These are phyloP conservation scores for Cladobotryum mycophilum DNA, from an alignment of 2,329 filamentous ascomycete genomes.

Conservation along the genomic window DNA sequence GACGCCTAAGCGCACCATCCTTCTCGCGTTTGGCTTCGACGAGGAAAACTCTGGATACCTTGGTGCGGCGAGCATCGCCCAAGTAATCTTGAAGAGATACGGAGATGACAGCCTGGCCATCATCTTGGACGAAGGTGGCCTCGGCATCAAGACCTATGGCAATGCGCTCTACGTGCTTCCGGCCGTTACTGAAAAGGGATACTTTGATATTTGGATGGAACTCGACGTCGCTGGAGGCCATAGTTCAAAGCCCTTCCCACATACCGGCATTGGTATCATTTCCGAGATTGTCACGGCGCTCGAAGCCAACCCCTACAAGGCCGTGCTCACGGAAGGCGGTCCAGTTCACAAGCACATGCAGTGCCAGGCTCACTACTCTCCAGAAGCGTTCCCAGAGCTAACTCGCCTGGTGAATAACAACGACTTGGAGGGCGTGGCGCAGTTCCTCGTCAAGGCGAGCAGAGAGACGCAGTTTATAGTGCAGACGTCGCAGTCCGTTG, in stretches of 20 bases:
- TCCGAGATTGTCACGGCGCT: conserved; percentile 60
- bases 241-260: conserved; percentile 52
- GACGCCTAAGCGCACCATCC: conserved; percentile 48
- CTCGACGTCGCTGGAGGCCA: conserved; percentile 55
- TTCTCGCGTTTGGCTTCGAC: conserved; percentile 59
- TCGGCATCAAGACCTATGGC: conserved; percentile 45
- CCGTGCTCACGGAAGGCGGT: conserved; percentile 39
- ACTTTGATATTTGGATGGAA: conserved; percentile 52
- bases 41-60: conserved; percentile 54
- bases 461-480: conserved; percentile 42
- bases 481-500: conserved; percentile 55
- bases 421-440: conserved; percentile 25
- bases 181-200: conserved; percentile 57
- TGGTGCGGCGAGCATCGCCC: conserved; percentile 48
- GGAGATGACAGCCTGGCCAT: conserved; percentile 52
- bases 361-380: conserved; percentile 52
- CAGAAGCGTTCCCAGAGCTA: conserved; percentile 38
- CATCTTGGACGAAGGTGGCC: conserved; percentile 57
- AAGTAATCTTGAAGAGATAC: conserved; percentile 44
- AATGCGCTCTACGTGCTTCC: conserved; percentile 48
- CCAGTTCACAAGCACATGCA: conserved; percentile 51
- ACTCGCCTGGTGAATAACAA: conserved; percentile 24
- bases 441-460: conserved; percentile 18
- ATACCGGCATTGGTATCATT: conserved; percentile 65
- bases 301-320: conserved; percentile 51